Conservation (phyloP, 192 early-diverging fungal genomes). For the Thamnidium elegans region DNA sequence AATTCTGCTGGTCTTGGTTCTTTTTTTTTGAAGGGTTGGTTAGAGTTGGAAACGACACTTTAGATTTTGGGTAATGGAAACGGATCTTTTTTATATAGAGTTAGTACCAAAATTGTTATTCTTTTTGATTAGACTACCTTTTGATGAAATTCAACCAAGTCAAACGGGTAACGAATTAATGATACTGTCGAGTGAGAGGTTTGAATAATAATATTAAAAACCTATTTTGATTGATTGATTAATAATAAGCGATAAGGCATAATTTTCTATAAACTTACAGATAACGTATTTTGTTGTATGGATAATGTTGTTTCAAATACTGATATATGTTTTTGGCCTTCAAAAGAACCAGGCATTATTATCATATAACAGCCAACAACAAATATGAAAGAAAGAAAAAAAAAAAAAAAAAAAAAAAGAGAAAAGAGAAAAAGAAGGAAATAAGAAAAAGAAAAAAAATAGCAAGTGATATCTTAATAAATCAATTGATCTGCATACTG, state of each 20-base stretch:
- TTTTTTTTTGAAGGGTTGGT: conserved; percentile 14
- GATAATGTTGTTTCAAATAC: conserved; percentile 28
- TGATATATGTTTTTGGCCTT: conserved; percentile 5
- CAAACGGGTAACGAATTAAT: conserved; percentile 33
- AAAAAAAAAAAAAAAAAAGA: conserved; percentile 10
- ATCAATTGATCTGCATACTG: conserved; percentile 14
- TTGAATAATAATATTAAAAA: conserved; percentile 37
- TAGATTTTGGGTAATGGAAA: conserved; percentile 31
- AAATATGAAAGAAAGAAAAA: conserved; percentile 8
- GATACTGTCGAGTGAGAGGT: conserved; percentile 23
- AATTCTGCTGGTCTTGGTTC: background rate
- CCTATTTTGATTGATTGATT: conserved; percentile 9
- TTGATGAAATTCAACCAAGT: conserved; percentile 40
- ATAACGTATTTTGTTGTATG: conserved; percentile 13
- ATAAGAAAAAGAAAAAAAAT: background rate
- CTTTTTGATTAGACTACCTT: conserved; percentile 23
- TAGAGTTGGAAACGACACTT: conserved; percentile 27
- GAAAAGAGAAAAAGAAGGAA: conserved; percentile 12
- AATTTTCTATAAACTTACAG: background rate
- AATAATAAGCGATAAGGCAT: background rate
- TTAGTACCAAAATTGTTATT: background rate
- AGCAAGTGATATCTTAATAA: background rate
- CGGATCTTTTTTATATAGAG: conserved; percentile 17
- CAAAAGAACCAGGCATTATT: background rate
- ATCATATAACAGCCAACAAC: background rate